These are phyloP conservation scores for Scytalidium sp. DNA, from an alignment of 2,329 filamentous ascomycete genomes.

Conservation along the genomic window DNA sequence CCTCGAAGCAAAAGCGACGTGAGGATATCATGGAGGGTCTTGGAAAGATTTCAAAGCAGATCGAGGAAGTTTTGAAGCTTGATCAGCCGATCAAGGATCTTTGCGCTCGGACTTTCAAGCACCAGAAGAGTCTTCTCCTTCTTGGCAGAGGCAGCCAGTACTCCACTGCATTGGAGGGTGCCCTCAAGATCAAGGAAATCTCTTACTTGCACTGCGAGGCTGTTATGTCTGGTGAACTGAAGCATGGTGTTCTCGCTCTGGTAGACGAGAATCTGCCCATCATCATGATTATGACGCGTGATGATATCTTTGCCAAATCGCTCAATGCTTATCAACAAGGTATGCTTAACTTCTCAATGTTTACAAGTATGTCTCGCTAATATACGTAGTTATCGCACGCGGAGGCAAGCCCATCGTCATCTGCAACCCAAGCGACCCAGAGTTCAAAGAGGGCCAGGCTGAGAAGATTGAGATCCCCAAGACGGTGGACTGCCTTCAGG, in stretches of 20 bases:
- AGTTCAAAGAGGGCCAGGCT: conserved; percentile 84
- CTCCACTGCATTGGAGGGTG: conserved; percentile 94
- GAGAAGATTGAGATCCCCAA: conserved; percentile 97
- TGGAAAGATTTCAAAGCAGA: conserved; percentile 81
- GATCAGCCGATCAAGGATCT: conserved; percentile 93
- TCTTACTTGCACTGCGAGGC: conserved; percentile 99
- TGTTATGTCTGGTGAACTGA: conserved; percentile 99
- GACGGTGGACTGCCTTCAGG: conserved; percentile 93
- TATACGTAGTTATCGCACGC: conserved; percentile 77
- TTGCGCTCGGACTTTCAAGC: conserved; percentile 88
- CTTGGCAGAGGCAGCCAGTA: conserved; percentile 95
- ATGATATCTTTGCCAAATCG: conserved; percentile 97
- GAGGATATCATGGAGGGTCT: conserved; percentile 97
- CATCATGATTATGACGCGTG: conserved; percentile 98
- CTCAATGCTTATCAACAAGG: conserved; percentile 98
- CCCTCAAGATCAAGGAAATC: conserved; percentile 99
- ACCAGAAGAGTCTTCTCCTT: conserved; percentile 93
- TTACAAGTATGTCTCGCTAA: conserved; percentile 22
- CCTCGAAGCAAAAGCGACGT: conserved; percentile 86
- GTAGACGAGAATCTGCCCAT: conserved; percentile 98
- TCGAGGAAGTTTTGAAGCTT: conserved; percentile 86
- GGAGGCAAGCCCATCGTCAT: conserved; percentile 97
- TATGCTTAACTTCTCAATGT: conserved; percentile 37
- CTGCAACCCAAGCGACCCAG: conserved; percentile 85
- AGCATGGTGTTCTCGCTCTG: conserved; percentile 95